Evolutionary conservation across 352 stramenopile genomes (phyloP).

Genomic region (Albugo laibachii): DNA sequence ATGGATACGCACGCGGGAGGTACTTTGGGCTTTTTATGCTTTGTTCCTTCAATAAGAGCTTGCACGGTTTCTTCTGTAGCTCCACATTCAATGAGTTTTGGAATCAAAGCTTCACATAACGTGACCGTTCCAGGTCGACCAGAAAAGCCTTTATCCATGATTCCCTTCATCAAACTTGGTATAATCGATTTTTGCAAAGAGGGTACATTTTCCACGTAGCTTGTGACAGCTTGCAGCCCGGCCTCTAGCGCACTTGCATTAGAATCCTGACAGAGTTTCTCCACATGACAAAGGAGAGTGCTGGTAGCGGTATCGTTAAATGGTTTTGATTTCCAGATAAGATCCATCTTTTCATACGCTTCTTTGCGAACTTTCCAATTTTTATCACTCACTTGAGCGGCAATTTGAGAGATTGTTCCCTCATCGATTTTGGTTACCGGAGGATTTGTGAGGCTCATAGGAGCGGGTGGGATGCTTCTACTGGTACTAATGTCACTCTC

Average conservation of each 20-base stretch:
- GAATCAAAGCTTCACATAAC: constrained; percentile 55
- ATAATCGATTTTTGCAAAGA: constrained; percentile 58
- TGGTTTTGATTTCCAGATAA: constrained; percentile 28
- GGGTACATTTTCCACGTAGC: constrained; percentile 38
- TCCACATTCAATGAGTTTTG: constrained; percentile 48
- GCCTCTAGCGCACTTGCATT: constrained; percentile 72
- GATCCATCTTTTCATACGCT: constrained; percentile 38
- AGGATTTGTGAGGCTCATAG: not conserved
- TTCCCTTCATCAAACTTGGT: constrained; percentile 36
- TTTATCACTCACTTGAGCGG: constrained; percentile 50
- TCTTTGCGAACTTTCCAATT: constrained; percentile 78
- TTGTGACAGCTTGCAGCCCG: constrained; percentile 44
- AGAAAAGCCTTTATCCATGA: constrained; percentile 73
- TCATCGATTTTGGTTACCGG: constrained; percentile 1
- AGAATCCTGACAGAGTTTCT: constrained; percentile 63
- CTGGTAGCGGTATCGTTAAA: constrained; percentile 21
- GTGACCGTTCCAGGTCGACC: constrained; percentile 55
- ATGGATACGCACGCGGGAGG: constrained; percentile 43
- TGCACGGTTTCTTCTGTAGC: constrained; percentile 52
- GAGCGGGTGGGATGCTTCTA: not conserved
- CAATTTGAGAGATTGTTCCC: constrained; percentile 6
- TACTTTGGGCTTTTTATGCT: constrained; percentile 76
- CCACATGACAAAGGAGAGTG: constrained; percentile 29
- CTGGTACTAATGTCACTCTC: not conserved
- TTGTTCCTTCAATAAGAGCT: constrained; percentile 61